Conservation (phyloP, 345 rosid species). For the Cardiospermum halicacabum region DNA sequence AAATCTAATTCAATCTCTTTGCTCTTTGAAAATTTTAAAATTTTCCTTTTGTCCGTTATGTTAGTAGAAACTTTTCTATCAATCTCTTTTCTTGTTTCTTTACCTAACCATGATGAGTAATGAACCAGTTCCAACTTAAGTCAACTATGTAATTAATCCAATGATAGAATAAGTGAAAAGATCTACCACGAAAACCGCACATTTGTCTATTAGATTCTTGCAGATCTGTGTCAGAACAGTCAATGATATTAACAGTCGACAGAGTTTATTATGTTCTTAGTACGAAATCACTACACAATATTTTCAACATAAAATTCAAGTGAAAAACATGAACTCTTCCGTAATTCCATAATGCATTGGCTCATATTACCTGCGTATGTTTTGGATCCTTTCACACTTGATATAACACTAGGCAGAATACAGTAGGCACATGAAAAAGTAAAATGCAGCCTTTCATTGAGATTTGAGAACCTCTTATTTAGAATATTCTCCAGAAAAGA, state of each 20-base stretch:
- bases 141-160: conserved; percentile 5
- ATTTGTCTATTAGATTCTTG: conserved; percentile 14
- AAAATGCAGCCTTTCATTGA: conserved; percentile 16
- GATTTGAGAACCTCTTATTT: conserved; percentile 8
- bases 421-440: conserved; percentile 17
- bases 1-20: conserved; percentile 1
- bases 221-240: conserved; percentile 12
- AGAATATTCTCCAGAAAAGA: conserved; percentile 20
- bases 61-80: conserved; percentile 1
- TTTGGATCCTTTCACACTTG: conserved; percentile 17
- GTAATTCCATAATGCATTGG: not conserved
- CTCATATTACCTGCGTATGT: conserved; percentile 1
- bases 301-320: conserved; percentile 16
- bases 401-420: conserved; percentile 4
- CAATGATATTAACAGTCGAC: conserved; percentile 16
- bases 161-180: conserved; percentile 14
- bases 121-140: conserved; percentile 4
- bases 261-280: conserved; percentile 1
- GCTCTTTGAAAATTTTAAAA: not conserved
- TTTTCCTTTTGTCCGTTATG: not conserved
- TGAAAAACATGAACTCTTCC: conserved; percentile 13
- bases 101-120: conserved; percentile 8
- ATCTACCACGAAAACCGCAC: conserved; percentile 4
- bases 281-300: conserved; percentile 14
- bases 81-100: conserved; percentile 8